phyloP scores from a whole-genome alignment of 805 yeast species.

The Starmera pachycereana region DNA sequence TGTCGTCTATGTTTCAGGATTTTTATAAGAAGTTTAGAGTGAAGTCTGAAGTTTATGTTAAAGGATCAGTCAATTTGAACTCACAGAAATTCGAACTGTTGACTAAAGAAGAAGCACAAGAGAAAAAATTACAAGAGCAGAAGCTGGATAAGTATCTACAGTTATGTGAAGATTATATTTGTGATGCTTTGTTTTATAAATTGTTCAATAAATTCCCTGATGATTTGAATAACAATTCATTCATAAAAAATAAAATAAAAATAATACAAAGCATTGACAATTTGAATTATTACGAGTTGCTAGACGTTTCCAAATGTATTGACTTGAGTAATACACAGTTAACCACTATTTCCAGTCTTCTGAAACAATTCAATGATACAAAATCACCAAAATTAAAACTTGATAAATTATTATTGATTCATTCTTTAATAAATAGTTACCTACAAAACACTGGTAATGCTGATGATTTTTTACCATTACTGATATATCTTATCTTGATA shows the following conservation, averaged over 20 bases:
- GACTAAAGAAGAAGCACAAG: constrained; percentile 5
- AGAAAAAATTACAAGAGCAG: not conserved
- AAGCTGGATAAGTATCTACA: constrained; percentile 7
- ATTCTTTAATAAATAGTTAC: constrained; percentile 7
- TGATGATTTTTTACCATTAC: constrained; percentile 15
- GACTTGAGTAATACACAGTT: constrained; percentile 4
- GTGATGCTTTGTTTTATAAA: constrained; percentile 6
- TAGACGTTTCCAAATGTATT: constrained; percentile 10
- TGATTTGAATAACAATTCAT: constrained; percentile 8
- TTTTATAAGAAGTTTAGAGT: constrained; percentile 9
- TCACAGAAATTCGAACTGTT: not conserved
- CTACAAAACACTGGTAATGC: constrained; percentile 8
- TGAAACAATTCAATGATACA: constrained; percentile 1
- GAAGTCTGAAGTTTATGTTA: constrained; percentile 7
- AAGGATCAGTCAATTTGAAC: constrained; percentile 6
- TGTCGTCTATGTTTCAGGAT: constrained; percentile 11
- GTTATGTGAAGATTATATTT: constrained; percentile 9
- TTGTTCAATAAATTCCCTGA: constrained; percentile 8
- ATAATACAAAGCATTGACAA: constrained; percentile 7
- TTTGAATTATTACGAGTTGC: constrained; percentile 9
- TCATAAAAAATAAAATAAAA: constrained; percentile 8
- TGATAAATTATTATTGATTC: constrained; percentile 5
- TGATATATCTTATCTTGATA: constrained; percentile 13
- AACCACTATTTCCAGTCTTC: constrained; percentile 1
- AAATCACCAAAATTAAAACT: constrained; percentile 13